Base-by-base conservation (phyloP, 23 red algal species). In the Gracilaria gracilis region DNA sequence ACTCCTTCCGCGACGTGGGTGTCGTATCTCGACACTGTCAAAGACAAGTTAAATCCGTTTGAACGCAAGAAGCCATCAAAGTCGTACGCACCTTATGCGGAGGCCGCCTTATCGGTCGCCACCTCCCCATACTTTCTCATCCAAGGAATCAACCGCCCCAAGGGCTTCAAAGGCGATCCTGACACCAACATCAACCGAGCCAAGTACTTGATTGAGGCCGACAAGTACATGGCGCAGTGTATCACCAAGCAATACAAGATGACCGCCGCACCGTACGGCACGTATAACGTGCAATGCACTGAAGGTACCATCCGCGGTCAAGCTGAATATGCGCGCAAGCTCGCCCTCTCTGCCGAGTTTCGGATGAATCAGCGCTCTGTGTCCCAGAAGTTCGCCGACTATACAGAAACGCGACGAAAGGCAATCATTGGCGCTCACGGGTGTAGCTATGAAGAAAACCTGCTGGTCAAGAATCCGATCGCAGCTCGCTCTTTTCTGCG, bases 401-500 rank as follows among this genome's bases (percentile, higher is more conserved):
- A 74, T 42, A 77, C 67, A 8, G 91, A 94, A 67, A 86, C 73
- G 53, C 58, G 91, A 69, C 50, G 79, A 3, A 78, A 83, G 23
- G 91, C 91, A 4, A 66, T 94, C 9, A 86, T 83, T 67, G 84
- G 31, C 32, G 62, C 81, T 64, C 58, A 46, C 24, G 91, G 82
- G 6, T 94, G 91, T 67, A 55, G 25, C 33, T 86, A 86, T 51
- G 91, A 94, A 57, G 91, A 87, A 81, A 57, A 78, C 9, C 34
- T 87, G 40, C 33, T 94, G 33, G 28, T 34, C 37, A 40, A 50
- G 19, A 87, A 57, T 44, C 70, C 82, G n/a, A 34, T 57, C 15
- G n/a, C 81, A 2, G 84, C 91, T 0, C 28, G 39, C 11, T 82
- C 91, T 9, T 28, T 62, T 8, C 51, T 87, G 15, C 67, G 67